Evolutionary conservation across 805 yeast species (phyloP).

Genomic region (Candida xyloterini): DNA sequence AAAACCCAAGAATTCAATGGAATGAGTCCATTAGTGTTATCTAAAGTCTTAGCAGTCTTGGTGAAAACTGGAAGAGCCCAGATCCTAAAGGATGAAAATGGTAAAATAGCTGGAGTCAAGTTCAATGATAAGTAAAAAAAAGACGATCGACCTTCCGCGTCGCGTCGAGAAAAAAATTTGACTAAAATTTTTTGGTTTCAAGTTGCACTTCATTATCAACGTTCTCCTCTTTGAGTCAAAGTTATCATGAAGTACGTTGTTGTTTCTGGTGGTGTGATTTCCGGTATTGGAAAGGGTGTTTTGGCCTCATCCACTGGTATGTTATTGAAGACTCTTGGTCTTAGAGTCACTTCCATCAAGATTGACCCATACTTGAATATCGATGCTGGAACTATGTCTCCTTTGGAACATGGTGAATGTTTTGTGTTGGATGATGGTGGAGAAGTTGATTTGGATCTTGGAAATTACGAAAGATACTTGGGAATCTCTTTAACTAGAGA

Average conservation of each 20-base stretch:
- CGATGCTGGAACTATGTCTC: conserved; percentile 99
- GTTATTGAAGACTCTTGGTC: conserved; percentile 87
- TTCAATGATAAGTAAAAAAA: conserved; percentile 36
- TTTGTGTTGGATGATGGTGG: conserved; percentile 98
- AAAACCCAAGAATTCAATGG: conserved; percentile 56
- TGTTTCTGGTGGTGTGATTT: conserved; percentile 98
- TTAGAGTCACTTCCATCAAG: conserved; percentile 94
- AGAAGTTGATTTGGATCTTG: conserved; percentile 96
- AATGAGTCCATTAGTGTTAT: conserved; percentile 56
- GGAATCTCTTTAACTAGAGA: conserved; percentile 89
- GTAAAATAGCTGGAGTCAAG: conserved; percentile 70
- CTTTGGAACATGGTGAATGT: conserved; percentile 98
- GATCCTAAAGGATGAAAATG: conserved; percentile 56
- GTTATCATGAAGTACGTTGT: conserved; percentile 91
- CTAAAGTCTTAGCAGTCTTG: conserved; percentile 52
- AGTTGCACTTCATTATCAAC: conserved; percentile 3
- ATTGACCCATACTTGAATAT: conserved; percentile 99
- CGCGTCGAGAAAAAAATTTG: conserved; percentile 12
- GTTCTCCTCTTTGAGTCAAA: background rate
- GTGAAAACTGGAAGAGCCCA: conserved; percentile 72
- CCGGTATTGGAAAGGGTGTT: conserved; percentile 99
- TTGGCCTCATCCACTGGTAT: conserved; percentile 96
- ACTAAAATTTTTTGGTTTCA: conserved; percentile 12
- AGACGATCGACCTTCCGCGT: conserved; percentile 8
- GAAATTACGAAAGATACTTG: conserved; percentile 95